Evolutionary conservation across 1,284 basidiomycete genomes (phyloP), one percentile per base, ranked within the genome.

Genomic region (Vanrija humicola): DNA sequence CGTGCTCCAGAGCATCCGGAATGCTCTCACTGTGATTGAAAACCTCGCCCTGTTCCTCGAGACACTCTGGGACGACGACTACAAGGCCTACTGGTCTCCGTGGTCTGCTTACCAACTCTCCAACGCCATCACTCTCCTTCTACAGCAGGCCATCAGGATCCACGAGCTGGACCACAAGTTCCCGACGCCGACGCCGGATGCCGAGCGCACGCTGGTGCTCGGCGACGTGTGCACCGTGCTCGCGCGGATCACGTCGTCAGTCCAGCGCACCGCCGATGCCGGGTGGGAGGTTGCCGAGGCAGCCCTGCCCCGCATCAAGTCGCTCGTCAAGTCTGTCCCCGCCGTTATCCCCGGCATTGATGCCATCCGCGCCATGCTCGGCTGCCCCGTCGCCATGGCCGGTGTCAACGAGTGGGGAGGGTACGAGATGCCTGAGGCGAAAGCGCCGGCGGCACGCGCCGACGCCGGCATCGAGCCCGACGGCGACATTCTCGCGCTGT

Each of bases 271-370:
- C 7, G n/a, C 21, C 15, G 21, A 49, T 9, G 28, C 42, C 9
- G 44, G 46, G 5, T 62, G 50, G 48, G 60, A 62, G 28, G 54
- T 58, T 12, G 60, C 60, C 2, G 51, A 52, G n/a, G 44, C 58
- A 0, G 54, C 58, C 0, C 21, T 52, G 16, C 58, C 58, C 5
- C 54, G 58, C 21, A 52, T 55, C 49, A 53, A 53, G 43, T 42
- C 42, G 18, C 46, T 62, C 16, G 47, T 55, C 38, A 62, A 58
- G 46, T 46, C 50, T 19, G 52, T 57, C 45, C 50, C 53, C 3
- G 43, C 53, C 2, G 14, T 14, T 10, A 52, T 61, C n/a, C 55
- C 55, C 1, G 59, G 59, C 15, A 50, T 61, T n/a, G 55, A 57
- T 23, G 38, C 12, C 12, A 50, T 55, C 21, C 59, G 34, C 12